Percentiles rank a stretch among this genome's conserved stretches.
phyloP scores from a whole-genome alignment of 2,329 filamentous ascomycete species.

The Metarhizium brunneum region DNA sequence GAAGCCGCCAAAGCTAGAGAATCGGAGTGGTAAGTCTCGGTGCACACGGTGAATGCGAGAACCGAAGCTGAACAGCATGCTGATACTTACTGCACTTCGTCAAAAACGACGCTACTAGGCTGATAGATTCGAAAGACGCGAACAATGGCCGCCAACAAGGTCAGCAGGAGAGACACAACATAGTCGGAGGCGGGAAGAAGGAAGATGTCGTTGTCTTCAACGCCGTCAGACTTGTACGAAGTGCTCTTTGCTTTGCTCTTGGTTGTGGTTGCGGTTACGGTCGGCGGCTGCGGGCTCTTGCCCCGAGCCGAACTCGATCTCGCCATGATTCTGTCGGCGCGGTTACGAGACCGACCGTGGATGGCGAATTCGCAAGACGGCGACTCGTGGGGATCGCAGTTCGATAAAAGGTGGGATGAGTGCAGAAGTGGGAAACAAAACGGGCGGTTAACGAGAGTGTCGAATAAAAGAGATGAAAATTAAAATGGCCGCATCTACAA shows the following conservation, averaged over 20 bases:
- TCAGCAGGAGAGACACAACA: slow-evolving; percentile 63
- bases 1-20: slow-evolving; percentile 82
- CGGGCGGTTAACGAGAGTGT: slow-evolving; percentile 12
- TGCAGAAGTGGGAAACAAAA: background rate
- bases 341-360: background rate
- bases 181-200: slow-evolving; percentile 78
- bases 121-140: slow-evolving; percentile 94
- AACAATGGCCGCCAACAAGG: slow-evolving; percentile 66
- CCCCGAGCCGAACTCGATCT: slow-evolving; percentile 23
- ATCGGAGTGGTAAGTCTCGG: slow-evolving; percentile 2
- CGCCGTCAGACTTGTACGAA: slow-evolving; percentile 68
- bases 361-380: background rate
- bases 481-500: slow-evolving; percentile 7
- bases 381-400: slow-evolving; percentile 1
- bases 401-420: background rate
- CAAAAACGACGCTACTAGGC: slow-evolving; percentile 92
- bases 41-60: slow-evolving; percentile 8
- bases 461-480: slow-evolving; percentile 7
- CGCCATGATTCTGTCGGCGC: slow-evolving; percentile 19
- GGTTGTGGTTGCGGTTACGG: slow-evolving; percentile 9
- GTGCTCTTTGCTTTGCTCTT: slow-evolving; percentile 30
- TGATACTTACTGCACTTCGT: slow-evolving; percentile 90
- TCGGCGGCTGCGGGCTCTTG: slow-evolving; percentile 25
- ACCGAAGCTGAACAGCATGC: background rate
- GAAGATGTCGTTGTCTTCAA: slow-evolving; percentile 87